A percentile compares a stretch with the other conserved stretches of the same genome.
phyloP scores from a whole-genome alignment of 306 rosid genomes.

The Trichosanthes cucumerina region DNA sequence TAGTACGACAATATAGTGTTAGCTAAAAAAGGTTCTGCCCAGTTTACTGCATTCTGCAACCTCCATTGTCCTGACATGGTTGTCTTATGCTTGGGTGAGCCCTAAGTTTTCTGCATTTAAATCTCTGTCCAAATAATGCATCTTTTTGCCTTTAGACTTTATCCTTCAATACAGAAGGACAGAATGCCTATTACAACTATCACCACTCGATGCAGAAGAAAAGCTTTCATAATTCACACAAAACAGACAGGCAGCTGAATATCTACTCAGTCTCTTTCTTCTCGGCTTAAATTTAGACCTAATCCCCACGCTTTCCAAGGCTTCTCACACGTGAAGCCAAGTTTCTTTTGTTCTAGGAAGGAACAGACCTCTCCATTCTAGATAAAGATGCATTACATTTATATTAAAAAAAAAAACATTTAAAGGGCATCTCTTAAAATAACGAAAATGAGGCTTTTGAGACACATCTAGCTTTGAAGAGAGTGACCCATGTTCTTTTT shows the following conservation, averaged over 20 bases:
- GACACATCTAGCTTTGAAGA: background rate
- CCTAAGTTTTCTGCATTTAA: background rate
- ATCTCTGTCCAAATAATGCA: background rate
- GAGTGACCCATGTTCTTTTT: background rate
- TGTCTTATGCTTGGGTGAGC: background rate
- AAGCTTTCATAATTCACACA: background rate
- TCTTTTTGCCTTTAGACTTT: background rate
- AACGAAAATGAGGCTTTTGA: background rate
- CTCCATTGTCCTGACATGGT: background rate
- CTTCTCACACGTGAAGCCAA: conserved; percentile 21
- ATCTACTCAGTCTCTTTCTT: background rate
- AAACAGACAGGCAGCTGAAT: background rate
- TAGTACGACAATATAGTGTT: conserved; percentile 1
- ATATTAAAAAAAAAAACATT: background rate
- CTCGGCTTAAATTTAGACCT: conserved; percentile 11
- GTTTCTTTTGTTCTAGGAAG: conserved; percentile 6
- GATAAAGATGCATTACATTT: background rate
- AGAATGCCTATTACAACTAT: background rate
- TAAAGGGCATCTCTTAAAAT: background rate
- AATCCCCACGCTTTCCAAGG: conserved; percentile 13
- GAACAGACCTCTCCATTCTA: background rate
- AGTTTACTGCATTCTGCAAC: background rate
- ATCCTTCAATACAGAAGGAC: background rate
- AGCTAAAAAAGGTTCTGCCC: background rate
- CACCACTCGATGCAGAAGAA: background rate